These are phyloP conservation scores for Trametes pubescens DNA, from an alignment of 1,284 basidiomycete genomes.

Conservation along the genomic window DNA sequence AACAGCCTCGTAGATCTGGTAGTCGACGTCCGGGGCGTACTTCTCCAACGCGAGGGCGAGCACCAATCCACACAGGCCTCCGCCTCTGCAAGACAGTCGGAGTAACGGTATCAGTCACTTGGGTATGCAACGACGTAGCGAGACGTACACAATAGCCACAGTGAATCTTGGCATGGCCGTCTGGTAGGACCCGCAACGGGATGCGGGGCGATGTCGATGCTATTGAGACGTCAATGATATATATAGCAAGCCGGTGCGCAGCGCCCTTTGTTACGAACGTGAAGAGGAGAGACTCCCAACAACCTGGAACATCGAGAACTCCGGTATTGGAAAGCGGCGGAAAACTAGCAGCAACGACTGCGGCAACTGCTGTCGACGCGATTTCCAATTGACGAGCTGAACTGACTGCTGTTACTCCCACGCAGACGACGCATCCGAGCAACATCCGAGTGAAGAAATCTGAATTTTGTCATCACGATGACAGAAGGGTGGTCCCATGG, in stretches of 20 bases:
- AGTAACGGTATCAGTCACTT: too few relatives aligned
- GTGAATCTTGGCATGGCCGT: constrained; percentile 15
- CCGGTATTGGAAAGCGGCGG: not conserved
- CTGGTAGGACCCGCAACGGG: too few relatives aligned
- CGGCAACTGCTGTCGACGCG: not conserved
- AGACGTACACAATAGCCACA: constrained; percentile 17
- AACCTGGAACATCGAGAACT: not conserved
- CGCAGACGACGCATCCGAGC: not conserved
- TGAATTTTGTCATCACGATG: not conserved
- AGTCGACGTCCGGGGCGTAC: constrained; percentile 46
- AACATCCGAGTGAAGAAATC: not conserved
- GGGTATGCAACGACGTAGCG: not conserved
- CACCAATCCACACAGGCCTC: constrained; percentile 48
- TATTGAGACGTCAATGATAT: not conserved
- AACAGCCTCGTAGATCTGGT: constrained; percentile 58
- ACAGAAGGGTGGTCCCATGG: not conserved
- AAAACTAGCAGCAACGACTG: not conserved
- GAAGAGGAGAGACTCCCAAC: not conserved
- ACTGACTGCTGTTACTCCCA: constrained; percentile 1
- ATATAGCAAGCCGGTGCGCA: not conserved
- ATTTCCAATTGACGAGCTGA: not conserved
- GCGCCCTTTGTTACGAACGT: not conserved
- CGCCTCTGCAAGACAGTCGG: constrained; percentile 42
- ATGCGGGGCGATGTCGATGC: too few relatives aligned
- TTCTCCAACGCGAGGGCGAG: constrained; percentile 48